Conservation (phyloP, 371 early-diverging fungal species). For the Smittium mucronatum region DNA sequence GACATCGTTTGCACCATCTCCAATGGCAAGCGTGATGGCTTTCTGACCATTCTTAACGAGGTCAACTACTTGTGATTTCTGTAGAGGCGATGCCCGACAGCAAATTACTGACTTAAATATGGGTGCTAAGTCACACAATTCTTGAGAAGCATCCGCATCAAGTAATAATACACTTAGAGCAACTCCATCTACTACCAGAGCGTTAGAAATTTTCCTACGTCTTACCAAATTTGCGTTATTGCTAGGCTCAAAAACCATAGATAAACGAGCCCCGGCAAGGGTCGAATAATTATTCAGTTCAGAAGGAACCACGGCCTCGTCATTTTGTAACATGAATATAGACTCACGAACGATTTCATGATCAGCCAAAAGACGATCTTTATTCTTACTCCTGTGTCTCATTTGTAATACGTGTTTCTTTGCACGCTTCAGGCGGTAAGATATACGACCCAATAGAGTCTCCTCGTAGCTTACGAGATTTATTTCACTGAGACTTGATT, state of each 20-base stretch:
- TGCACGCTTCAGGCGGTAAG: constrained; percentile 8
- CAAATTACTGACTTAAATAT: constrained; percentile 82
- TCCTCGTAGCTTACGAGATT: not conserved
- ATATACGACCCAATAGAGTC: constrained; percentile 5
- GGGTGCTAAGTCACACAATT: constrained; percentile 63
- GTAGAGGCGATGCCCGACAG: constrained; percentile 90
- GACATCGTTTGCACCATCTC: constrained; percentile 98
- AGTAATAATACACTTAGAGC: constrained; percentile 64
- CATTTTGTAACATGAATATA: not conserved
- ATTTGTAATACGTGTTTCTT: not conserved
- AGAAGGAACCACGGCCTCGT: not conserved
- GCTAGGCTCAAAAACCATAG: not conserved
- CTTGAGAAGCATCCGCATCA: constrained; percentile 38
- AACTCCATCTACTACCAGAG: constrained; percentile 81
- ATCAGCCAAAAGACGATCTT: not conserved
- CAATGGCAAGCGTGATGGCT: constrained; percentile 80
- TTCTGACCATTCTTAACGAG: constrained; percentile 62
- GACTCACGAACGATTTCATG: constrained; percentile 3
- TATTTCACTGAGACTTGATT: not conserved
- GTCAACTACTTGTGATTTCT: constrained; percentile 93
- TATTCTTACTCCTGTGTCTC: not conserved
- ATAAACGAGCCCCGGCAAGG: not conserved
- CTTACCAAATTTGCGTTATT: not conserved
- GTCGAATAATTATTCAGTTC: not conserved
- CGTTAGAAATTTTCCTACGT: constrained; percentile 23